These are phyloP conservation scores for Ceratopteris richardii DNA, from an alignment of 75 land plant genomes.

Conservation along the genomic window DNA sequence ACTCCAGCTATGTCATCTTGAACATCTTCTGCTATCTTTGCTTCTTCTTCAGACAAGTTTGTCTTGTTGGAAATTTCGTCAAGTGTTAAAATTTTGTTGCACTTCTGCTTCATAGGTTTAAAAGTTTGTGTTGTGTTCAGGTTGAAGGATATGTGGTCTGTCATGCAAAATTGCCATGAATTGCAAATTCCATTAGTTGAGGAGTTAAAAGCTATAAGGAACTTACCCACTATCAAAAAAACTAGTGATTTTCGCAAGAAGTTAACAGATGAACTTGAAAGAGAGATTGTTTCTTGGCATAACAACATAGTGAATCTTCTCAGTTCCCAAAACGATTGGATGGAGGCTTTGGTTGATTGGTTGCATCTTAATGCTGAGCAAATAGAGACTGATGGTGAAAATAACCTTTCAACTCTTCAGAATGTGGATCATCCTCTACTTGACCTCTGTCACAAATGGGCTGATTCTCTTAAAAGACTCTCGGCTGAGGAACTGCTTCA, in stretches of 20 bases:
- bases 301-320: slow-evolving; percentile 16
- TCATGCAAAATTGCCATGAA: slow-evolving; percentile 19
- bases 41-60: no score
- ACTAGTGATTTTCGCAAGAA: slow-evolving; percentile 22
- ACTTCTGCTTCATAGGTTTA: no score
- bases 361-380: slow-evolving; percentile 1
- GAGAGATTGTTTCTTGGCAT: slow-evolving; percentile 13
- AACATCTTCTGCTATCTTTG: no score
- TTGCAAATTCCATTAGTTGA: slow-evolving; percentile 15
- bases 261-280: slow-evolving; percentile 17
- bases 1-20: no score
- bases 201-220: slow-evolving; percentile 9
- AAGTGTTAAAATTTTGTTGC: no score
- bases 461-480: slow-evolving; percentile 13
- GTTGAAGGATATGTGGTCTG: slow-evolving; percentile 20
- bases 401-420: neutral
- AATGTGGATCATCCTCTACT: slow-evolving; percentile 8
- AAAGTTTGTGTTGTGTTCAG: no score
- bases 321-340: slow-evolving; percentile 10
- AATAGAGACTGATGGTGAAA: neutral
- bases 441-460: slow-evolving; percentile 17
- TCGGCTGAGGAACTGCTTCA: slow-evolving; percentile 21
- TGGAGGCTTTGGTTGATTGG: neutral
- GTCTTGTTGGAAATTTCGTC: no score
- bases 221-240: slow-evolving; percentile 10